A percentile compares a stretch with the other conserved stretches of the same genome.
phyloP scores from a whole-genome alignment of 139 green algal species.

The Chloropicon primus region DNA sequence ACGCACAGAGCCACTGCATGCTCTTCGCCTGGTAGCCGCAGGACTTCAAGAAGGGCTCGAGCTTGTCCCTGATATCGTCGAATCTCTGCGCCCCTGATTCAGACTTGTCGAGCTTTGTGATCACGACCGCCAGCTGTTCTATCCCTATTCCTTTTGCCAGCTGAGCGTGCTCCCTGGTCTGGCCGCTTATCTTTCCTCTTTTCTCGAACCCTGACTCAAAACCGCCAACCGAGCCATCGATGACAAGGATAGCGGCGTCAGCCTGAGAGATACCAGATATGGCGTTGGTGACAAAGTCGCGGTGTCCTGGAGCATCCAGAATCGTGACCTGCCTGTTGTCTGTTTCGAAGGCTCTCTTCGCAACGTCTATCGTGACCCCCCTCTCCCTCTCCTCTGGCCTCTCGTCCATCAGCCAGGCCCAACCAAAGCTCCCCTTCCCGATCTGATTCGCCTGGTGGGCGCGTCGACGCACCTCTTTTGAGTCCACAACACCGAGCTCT shows the following conservation, averaged over 20 bases:
- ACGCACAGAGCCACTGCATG: constrained; percentile 71
- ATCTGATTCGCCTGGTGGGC: constrained; percentile 7
- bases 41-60: constrained; percentile 65
- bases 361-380: constrained; percentile 92
- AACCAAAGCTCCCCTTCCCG: constrained; percentile 74
- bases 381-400: constrained; percentile 72
- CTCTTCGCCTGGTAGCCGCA: constrained; percentile 57
- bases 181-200: constrained; percentile 35
- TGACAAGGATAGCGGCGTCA: constrained; percentile 83
- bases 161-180: constrained; percentile 90
- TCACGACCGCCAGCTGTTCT: constrained; percentile 75
- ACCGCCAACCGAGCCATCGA: constrained; percentile 78
- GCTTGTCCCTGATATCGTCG: constrained; percentile 42
- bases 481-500: constrained; percentile 48
- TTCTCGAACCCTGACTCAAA: constrained; percentile 90
- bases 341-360: constrained; percentile 23
- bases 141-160: constrained; percentile 78
- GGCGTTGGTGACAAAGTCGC: constrained; percentile 96
- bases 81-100: constrained; percentile 39
- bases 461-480: constrained; percentile 54
- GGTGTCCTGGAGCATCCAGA: constrained; percentile 90
- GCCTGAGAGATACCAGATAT: constrained; percentile 75
- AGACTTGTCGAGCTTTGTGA: constrained; percentile 80
- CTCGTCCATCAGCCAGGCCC: constrained; percentile 92
- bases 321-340: constrained; percentile 25